Evolutionary conservation across 768 basidiomycete genomes (phyloP).

Genomic region (Lyophyllum semitale): DNA sequence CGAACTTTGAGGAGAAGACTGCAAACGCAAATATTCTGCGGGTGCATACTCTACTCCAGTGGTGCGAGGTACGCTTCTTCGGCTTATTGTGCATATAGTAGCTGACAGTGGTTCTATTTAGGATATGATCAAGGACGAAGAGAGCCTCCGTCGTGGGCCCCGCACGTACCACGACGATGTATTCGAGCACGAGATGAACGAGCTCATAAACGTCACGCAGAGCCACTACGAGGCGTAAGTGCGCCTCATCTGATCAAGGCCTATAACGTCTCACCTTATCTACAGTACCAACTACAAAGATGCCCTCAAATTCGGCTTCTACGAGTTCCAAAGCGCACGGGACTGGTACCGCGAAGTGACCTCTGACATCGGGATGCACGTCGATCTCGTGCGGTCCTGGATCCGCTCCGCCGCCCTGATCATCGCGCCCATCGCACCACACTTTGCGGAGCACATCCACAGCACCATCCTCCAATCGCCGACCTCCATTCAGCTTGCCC

Average conservation of each 20-base stretch:
- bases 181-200: conserved; percentile 90
- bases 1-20: conserved; percentile 98
- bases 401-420: conserved; percentile 80
- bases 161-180: conserved; percentile 84
- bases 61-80: conserved; percentile 75
- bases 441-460: conserved; percentile 94
- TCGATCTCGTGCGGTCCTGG: conserved; percentile 84
- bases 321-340: conserved; percentile 87
- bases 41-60: conserved; percentile 84
- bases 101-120: conserved; percentile 30
- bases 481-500: conserved; percentile 78
- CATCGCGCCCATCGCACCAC: conserved; percentile 86
- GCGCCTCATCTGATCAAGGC: conserved; percentile 5
- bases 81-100: not conserved
- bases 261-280: not conserved
- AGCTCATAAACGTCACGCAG: conserved; percentile 81
- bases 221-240: conserved; percentile 79
- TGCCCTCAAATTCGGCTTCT: conserved; percentile 93
- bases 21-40: conserved; percentile 97
- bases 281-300: conserved; percentile 92
- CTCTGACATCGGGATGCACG: conserved; percentile 87
- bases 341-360: conserved; percentile 98
- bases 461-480: conserved; percentile 68
- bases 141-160: conserved; percentile 72
- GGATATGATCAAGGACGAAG: conserved; percentile 79